Conservation (phyloP, 257 asterid genomes). For the Solanum dulcamara region DNA sequence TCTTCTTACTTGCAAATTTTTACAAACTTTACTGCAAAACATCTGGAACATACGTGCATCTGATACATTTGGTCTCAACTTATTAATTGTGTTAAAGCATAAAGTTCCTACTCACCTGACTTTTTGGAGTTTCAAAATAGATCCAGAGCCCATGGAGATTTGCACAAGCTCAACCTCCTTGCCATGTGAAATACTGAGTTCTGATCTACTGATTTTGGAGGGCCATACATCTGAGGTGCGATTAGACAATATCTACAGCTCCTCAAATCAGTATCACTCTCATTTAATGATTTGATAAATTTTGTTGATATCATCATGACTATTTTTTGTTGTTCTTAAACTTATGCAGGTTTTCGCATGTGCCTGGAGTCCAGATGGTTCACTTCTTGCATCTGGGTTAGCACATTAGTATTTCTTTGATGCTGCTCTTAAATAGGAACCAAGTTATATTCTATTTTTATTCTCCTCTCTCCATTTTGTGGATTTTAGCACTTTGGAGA, state of each 20-base stretch:
- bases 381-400: conserved; percentile 98
- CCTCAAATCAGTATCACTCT: not conserved
- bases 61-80: not conserved
- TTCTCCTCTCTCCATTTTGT: not conserved
- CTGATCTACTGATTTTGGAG: conserved; percentile 68
- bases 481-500: not conserved
- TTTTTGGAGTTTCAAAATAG: conserved; percentile 26
- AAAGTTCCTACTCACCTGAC: conserved; percentile 2
- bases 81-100: not conserved
- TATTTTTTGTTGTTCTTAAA: not conserved
- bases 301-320: not conserved
- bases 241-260: not conserved
- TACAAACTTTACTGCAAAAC: not conserved
- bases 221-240: conserved; percentile 98
- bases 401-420: conserved; percentile 10
- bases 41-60: not conserved
- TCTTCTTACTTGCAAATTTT: not conserved
- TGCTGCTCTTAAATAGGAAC: not conserved
- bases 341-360: conserved; percentile 90
- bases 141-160: conserved; percentile 87
- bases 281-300: not conserved
- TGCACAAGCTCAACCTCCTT: conserved; percentile 42
- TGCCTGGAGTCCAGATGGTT: conserved; percentile 89
- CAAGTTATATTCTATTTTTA: not conserved
- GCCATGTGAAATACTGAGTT: conserved; percentile 59